Conservation (phyloP, 352 stramenopile genomes). For the Pythium scleroteichum region DNA sequence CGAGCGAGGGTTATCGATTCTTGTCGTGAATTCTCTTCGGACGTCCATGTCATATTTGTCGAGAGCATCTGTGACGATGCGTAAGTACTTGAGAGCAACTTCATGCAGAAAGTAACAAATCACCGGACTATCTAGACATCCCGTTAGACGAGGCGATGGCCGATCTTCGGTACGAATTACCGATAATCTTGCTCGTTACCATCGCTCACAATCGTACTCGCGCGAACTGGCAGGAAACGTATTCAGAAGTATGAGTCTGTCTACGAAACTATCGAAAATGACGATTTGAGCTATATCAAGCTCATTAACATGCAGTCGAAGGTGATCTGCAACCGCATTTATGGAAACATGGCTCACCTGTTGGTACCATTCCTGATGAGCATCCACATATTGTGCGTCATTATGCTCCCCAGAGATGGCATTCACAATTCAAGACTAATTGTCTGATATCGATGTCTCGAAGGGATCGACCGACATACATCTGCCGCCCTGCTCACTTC, state of each 20-base stretch:
- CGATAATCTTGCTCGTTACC: no score
- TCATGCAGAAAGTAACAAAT: slow-evolving; percentile 54
- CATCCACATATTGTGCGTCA: slow-evolving; percentile 44
- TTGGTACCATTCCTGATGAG: slow-evolving; percentile 56
- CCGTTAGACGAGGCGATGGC: slow-evolving; percentile 44
- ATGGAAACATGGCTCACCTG: slow-evolving; percentile 49
- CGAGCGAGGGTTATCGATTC: slow-evolving; percentile 29
- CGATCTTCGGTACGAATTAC: slow-evolving; percentile 44
- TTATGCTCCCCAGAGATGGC: neutral
- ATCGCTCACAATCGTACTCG: no score
- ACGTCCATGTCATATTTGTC: slow-evolving; percentile 71
- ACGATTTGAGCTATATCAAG: slow-evolving; percentile 76
- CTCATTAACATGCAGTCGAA: slow-evolving; percentile 70
- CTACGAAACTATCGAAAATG: slow-evolving; percentile 63
- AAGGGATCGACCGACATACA: slow-evolving; percentile 41
- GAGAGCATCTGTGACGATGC: slow-evolving; percentile 84
- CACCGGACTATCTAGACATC: slow-evolving; percentile 63
- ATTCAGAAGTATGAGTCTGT: slow-evolving; percentile 73
- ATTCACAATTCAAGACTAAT: neutral
- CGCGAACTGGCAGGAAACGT: slow-evolving; percentile 33
- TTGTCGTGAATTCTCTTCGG: slow-evolving; percentile 25
- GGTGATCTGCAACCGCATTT: slow-evolving; percentile 54
- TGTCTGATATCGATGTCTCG: neutral
- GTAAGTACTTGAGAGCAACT: slow-evolving; percentile 54
- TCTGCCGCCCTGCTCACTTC: slow-evolving; percentile 42